phyloP scores from a whole-genome alignment of 768 basidiomycete species.

The Russula olivacea region DNA sequence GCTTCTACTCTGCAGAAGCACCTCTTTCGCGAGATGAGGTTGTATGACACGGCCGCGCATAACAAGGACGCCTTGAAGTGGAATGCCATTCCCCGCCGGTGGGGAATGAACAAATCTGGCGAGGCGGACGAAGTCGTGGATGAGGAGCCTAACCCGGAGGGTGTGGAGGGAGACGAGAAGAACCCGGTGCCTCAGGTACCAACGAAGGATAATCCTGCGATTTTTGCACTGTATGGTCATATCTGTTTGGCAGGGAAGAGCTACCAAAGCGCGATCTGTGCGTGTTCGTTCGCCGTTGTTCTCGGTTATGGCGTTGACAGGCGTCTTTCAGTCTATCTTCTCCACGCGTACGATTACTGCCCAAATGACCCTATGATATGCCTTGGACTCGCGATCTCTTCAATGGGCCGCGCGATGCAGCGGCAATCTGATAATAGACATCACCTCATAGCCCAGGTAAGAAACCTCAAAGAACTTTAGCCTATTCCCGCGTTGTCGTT shows the following conservation, averaged over 20 bases:
- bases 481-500: not conserved
- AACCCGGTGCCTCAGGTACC: slow-evolving; percentile 42
- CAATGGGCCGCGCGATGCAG: slow-evolving; percentile 86
- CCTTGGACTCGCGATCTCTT: slow-evolving; percentile 75
- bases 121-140: slow-evolving; percentile 39
- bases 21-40: slow-evolving; percentile 69
- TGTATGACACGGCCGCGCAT: slow-evolving; percentile 59
- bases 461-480: not conserved
- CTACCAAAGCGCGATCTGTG: slow-evolving; percentile 88
- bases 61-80: slow-evolving; percentile 56
- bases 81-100: slow-evolving; percentile 55
- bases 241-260: slow-evolving; percentile 79
- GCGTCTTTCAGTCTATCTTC: slow-evolving; percentile 64
- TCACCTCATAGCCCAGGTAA: slow-evolving; percentile 73
- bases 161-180: slow-evolving; percentile 27
- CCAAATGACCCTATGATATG: slow-evolving; percentile 83
- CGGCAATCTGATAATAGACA: slow-evolving; percentile 92
- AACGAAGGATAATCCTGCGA: slow-evolving; percentile 63
- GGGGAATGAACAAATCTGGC: slow-evolving; percentile 42
- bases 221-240: slow-evolving; percentile 74
- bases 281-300: slow-evolving; percentile 31
- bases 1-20: slow-evolving; percentile 78
- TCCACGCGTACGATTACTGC: slow-evolving; percentile 83
- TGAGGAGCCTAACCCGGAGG: slow-evolving; percentile 35
- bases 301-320: not conserved